Base-by-base conservation (phyloP, 2,329 filamentous ascomycete genomes). In the Cyphellophora europaea region DNA sequence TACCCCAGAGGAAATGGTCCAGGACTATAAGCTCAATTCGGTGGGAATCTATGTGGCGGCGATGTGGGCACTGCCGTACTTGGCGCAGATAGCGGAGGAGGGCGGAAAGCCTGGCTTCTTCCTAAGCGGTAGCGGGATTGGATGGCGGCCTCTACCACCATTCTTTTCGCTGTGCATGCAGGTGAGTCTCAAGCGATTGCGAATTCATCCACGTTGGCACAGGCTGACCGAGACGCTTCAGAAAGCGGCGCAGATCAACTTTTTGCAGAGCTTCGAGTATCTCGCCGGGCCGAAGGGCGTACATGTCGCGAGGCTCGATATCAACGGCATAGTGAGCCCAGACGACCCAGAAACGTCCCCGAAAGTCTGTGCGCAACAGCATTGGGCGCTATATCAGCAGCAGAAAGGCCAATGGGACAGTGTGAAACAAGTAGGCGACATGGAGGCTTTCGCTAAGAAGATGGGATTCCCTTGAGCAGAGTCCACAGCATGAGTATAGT, bases 301-400 rank as follows among this genome's bases (percentile, higher is more conserved):
- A 18, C 49, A 51, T 36, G 44, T 50, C 6, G 47, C 30, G 6
- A 38, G 41, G 10, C 36, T 51, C 28, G 42, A 40, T 13, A 43
- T 51, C 14, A 33, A 33, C 32, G 48, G 47, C 11, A 27, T 42
- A 4, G 39, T 51, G 8, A 37, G 27, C 8, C 35, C 38, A 11
- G 43, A 45, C 12, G 38, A 49, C 15, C 31, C 42, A 5, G 33
- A 40, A 6, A 35, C 25, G 34, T 47, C 42, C 25, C 30, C 46
- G 5, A 32, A 21, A 14, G 36, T 39, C 5, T 40, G 49, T 35
- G 48, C 48, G 19, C 25, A 38, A 6, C 31, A 39, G 11, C 40
- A 42, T 18, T 49, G 41, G 45, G 37, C 45, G 14, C 16, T 49
- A 36, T 50, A 48, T 38, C 28, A 41, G 25, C 36, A 50, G 30